Base-by-base conservation (phyloP, 23 red algal genomes). In the Gracilaria gracilis region DNA sequence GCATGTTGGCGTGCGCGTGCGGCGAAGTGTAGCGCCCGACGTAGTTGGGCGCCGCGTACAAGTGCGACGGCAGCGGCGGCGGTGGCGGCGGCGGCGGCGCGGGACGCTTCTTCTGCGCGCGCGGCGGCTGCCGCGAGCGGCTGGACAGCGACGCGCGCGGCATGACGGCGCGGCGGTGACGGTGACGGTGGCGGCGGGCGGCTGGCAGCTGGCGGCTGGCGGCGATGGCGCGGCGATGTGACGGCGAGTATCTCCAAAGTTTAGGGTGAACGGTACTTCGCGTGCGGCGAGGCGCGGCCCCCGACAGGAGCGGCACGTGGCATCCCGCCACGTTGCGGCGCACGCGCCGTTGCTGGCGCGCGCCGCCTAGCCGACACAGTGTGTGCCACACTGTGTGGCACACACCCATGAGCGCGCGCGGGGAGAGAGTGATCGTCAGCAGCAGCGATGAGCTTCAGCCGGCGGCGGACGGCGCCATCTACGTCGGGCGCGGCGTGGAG, bases 121-220 rank as follows among this genome's bases (percentile, higher is more conserved):
- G 72, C 40, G 72, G 39, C 72, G 72, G 72, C 72, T 77, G 72
- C 72, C 72, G 72, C 38, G 72, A 77, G 38, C 72, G 72, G 25
- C 72, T 77, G 72, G 72, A 77, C 21, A 77, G 72, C 40, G 72
- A 77, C 5, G 72, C 72, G 42, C 82, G 67, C 48, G 31, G 82
- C 82, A 38, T 67, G 29, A 17, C 25, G 42, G 37, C 17, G 27
- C 81, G n/a, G 64, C 51, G 69, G 69, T 3, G 21, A 46, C 5
- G 23, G 36, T 15, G 8, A 32, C 23, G 35, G 21, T 40, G 37
- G 4, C 21, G 47, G 16, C 11, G 11, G n/a, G 20, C 19, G 81
- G 57, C 25, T 55, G 31, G 51, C 19, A 7, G 33, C 1, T 59
- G 59, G 15, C 17, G 61, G 82, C 54, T n/a, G 16, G 20, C 9